phyloP scores from a whole-genome alignment of 169 alveolate species.

The Perkinsus olseni region DNA sequence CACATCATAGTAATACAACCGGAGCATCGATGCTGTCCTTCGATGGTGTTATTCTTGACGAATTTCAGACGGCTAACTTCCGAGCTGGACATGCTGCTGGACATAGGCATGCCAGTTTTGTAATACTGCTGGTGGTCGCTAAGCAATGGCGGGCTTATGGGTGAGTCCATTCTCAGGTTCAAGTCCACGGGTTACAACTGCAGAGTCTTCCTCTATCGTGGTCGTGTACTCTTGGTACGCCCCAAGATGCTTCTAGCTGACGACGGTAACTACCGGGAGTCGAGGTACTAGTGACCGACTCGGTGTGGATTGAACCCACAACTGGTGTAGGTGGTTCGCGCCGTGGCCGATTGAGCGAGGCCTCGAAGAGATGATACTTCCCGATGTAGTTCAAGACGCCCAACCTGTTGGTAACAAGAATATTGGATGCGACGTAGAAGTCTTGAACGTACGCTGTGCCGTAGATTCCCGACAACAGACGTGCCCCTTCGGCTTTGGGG shows the following conservation, averaged over 20 bases:
- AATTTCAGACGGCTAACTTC: neutral
- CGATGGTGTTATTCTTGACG: neutral
- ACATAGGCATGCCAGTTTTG: slow-evolving; percentile 69
- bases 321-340: slow-evolving; percentile 55
- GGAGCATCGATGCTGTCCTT: slow-evolving; percentile 19
- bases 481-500: neutral
- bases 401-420: neutral
- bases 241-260: slow-evolving; percentile 71
- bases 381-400: slow-evolving; percentile 10
- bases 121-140: slow-evolving; percentile 24
- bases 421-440: neutral
- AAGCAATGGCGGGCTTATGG: neutral
- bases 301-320: neutral
- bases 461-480: neutral
- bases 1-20: slow-evolving; percentile 38
- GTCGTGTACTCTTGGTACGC: slow-evolving; percentile 55
- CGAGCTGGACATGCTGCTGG: slow-evolving; percentile 45
- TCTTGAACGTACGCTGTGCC: neutral
- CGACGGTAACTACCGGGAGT: slow-evolving; percentile 74
- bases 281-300: neutral
- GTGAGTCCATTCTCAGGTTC: neutral
- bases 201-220: slow-evolving; percentile 49
- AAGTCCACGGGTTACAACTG: slow-evolving; percentile 51
- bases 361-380: slow-evolving; percentile 45
- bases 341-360: slow-evolving; percentile 49